Percentiles rank a stretch among this genome's conserved stretches.
Evolutionary conservation across 2,329 filamentous ascomycete genomes (phyloP).

Genomic region (Rugonectria rugulosa): DNA sequence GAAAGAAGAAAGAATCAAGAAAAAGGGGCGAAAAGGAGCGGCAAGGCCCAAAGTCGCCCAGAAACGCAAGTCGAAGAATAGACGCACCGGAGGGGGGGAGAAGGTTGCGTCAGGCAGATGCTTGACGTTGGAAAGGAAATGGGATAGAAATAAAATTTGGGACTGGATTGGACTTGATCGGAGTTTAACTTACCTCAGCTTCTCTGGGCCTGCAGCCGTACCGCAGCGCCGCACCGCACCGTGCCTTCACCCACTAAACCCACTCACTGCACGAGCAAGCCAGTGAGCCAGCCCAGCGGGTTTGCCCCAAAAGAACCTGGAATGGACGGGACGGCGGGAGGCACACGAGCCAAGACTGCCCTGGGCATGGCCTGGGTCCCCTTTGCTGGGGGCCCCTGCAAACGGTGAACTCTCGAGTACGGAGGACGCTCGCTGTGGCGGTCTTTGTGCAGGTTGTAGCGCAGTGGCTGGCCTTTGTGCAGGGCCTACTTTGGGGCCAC

Average conservation of each 20-base stretch:
- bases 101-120: conserved; percentile 37
- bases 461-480: too few species aligned
- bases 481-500: too few species aligned
- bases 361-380: neutral
- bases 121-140: conserved; percentile 31
- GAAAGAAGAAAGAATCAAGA: conserved; percentile 6
- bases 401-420: too few species aligned
- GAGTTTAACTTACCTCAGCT: conserved; percentile 22
- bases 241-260: too few species aligned
- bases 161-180: conserved; percentile 14
- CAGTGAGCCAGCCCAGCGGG: too few species aligned
- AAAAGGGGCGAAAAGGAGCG: conserved; percentile 14
- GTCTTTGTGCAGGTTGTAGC: too few species aligned
- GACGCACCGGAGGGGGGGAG: conserved; percentile 22
- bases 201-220: too few species aligned
- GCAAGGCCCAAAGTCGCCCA: conserved; percentile 9
- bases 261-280: too few species aligned
- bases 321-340: conserved; percentile 1
- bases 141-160: conserved; percentile 40
- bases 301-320: too few species aligned
- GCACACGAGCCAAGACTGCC: conserved; percentile 17
- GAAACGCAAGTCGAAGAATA: conserved; percentile 19
- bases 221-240: too few species aligned
- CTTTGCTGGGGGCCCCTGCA: neutral
- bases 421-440: too few species aligned